Evolutionary conservation across 495 filamentous ascomycete species (phyloP).

Genomic region (Annulohypoxylon nitens): DNA sequence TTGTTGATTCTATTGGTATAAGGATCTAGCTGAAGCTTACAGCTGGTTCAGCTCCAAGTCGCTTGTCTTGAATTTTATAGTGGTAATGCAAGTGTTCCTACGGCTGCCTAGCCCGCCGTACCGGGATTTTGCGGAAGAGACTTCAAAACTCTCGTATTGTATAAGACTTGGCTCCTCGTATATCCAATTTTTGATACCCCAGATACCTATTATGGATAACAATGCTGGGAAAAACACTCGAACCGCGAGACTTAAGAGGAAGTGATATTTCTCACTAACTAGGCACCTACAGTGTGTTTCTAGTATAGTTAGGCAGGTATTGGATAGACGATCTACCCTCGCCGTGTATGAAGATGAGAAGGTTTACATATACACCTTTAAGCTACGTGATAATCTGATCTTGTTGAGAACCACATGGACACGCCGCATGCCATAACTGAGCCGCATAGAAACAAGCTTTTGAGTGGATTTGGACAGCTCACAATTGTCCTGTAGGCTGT

Average conservation of each 20-base stretch:
- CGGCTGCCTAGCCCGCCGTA: background rate
- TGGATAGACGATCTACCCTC: background rate
- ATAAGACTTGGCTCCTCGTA: slow-evolving; percentile 11
- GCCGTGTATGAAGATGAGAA: background rate
- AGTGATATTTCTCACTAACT: background rate
- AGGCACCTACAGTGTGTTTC: background rate
- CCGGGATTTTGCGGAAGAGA: slow-evolving; percentile 6
- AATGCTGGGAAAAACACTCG: background rate
- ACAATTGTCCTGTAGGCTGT: background rate
- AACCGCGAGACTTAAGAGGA: background rate
- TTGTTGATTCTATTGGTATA: background rate
- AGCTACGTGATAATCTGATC: background rate
- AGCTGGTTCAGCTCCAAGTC: background rate
- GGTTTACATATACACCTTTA: background rate
- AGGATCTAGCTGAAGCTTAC: background rate
- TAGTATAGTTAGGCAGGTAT: background rate
- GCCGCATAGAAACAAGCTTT: background rate
- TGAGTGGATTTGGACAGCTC: background rate
- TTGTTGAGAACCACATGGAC: background rate
- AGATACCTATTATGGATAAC: too few relatives aligned
- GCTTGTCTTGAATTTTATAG: background rate
- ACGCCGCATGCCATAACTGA: background rate
- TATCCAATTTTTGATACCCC: background rate
- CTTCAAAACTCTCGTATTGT: background rate
- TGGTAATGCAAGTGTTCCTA: slow-evolving; percentile 4